Conservation (phyloP, 2,329 filamentous ascomycete genomes). For the Penicillium palitans region DNA sequence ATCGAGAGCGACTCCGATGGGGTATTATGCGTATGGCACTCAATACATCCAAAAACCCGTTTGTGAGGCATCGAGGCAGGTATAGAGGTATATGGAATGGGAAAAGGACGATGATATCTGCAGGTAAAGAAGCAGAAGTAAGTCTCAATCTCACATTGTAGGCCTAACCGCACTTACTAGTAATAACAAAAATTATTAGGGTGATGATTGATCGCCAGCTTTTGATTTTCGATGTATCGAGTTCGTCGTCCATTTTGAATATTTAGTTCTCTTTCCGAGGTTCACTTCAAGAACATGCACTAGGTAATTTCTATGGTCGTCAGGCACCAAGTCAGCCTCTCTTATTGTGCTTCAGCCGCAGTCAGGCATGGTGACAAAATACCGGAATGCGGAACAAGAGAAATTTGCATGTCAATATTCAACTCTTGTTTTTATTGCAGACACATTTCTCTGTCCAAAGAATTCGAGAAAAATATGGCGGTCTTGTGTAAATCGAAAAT, state of each 20-base stretch:
- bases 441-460: background rate
- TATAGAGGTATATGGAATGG: constrained; percentile 66
- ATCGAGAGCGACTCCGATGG: constrained; percentile 34
- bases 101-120: constrained; percentile 69
- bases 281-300: background rate
- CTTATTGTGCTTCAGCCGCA: constrained; percentile 1
- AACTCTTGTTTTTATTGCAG: background rate
- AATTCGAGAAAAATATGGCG: background rate
- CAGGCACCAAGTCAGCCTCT: constrained; percentile 10
- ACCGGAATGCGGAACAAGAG: constrained; percentile 10
- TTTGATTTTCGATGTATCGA: constrained; percentile 58
- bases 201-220: constrained; percentile 71
- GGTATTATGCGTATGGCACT: constrained; percentile 55
- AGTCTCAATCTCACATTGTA: background rate
- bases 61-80: constrained; percentile 54
- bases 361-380: constrained; percentile 7
- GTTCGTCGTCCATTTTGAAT: constrained; percentile 32
- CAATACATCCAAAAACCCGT: constrained; percentile 49
- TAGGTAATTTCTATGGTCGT: background rate
- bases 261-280: background rate
- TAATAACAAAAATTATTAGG: constrained; percentile 66
- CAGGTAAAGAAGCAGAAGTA: constrained; percentile 1
- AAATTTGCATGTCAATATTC: constrained; percentile 2
- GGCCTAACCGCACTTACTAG: constrained; percentile 57
- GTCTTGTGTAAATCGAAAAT: background rate